phyloP scores from a whole-genome alignment of 1,284 basidiomycete genomes.

The Malassezia sp. region DNA sequence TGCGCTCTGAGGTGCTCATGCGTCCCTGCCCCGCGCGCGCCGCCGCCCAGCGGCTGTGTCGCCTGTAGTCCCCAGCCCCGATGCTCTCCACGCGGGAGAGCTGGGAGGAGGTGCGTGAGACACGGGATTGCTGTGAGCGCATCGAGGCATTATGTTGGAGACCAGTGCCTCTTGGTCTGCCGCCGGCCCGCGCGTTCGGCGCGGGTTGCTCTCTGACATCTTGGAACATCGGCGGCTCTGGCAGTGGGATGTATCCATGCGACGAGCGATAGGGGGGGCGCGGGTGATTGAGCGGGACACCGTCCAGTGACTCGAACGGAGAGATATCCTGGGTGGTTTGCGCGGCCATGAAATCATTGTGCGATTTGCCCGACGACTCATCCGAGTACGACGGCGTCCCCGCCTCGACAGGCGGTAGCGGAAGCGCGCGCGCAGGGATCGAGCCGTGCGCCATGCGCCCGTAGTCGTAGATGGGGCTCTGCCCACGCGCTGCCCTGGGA shows the following conservation, averaged over 20 bases:
- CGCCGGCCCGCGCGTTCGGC: too few species aligned
- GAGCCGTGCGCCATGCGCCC: too few species aligned
- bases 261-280: not conserved
- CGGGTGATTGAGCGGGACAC: not conserved
- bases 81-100: constrained; percentile 15
- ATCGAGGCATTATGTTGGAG: not conserved
- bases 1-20: constrained; percentile 10
- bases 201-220: not conserved
- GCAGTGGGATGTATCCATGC: constrained; percentile 10
- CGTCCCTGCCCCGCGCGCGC: not conserved
- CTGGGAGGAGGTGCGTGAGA: constrained; percentile 2
- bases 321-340: not conserved
- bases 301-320: constrained; percentile 6
- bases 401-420: not conserved
- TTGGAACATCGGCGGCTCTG: constrained; percentile 2
- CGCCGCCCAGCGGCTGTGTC: constrained; percentile 2
- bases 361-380: not conserved
- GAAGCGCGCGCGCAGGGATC: constrained; percentile 3
- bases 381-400: constrained; percentile 1
- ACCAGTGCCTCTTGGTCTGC: too few species aligned
- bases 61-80: constrained; percentile 13
- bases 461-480: too few species aligned
- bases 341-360: not conserved
- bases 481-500: too few species aligned
- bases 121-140: not conserved